phyloP scores from a whole-genome alignment of 2,329 filamentous ascomycete genomes.

The Lecanicillium sp. region DNA sequence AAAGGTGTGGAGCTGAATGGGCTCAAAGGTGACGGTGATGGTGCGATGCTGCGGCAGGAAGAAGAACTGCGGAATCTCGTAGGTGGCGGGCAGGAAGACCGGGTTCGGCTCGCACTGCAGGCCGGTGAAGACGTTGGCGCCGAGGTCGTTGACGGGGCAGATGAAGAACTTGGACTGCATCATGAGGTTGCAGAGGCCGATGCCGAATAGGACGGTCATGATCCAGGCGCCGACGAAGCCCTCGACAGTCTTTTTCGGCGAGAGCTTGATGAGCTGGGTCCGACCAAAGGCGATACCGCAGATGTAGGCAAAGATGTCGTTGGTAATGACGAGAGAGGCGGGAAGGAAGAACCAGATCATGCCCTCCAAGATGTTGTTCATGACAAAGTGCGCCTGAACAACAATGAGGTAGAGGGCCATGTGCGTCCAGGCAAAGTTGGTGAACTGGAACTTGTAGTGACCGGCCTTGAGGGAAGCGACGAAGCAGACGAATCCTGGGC shows the following conservation, averaged over 20 bases:
- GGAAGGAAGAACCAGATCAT: constrained; percentile 99
- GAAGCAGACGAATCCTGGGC: constrained; percentile 90
- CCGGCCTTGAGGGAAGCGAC: constrained; percentile 90
- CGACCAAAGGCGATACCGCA: constrained; percentile 95
- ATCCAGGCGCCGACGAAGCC: constrained; percentile 96
- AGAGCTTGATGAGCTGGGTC: constrained; percentile 95
- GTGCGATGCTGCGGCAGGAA: constrained; percentile 56
- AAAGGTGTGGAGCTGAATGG: constrained; percentile 90
- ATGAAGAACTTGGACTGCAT: constrained; percentile 95
- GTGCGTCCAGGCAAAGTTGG: constrained; percentile 98
- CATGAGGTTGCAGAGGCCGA: constrained; percentile 74
- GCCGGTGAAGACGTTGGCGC: constrained; percentile 86
- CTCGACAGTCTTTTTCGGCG: constrained; percentile 98
- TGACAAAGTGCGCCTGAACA: constrained; percentile 96
- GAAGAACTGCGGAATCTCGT: constrained; percentile 65
- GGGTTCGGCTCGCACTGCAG: constrained; percentile 88
- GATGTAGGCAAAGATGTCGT: constrained; percentile 97
- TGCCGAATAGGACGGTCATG: constrained; percentile 83
- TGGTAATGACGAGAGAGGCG: constrained; percentile 90
- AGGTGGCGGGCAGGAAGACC: constrained; percentile 75
- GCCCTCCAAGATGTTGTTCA: constrained; percentile 99
- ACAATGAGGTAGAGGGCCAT: constrained; percentile 98
- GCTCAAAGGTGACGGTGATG: constrained; percentile 67
- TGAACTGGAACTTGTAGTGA: constrained; percentile 98
- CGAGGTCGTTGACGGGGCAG: constrained; percentile 93